phyloP scores from a whole-genome alignment of 805 yeast genomes.

The Saccharomycopsis guyanensis region DNA sequence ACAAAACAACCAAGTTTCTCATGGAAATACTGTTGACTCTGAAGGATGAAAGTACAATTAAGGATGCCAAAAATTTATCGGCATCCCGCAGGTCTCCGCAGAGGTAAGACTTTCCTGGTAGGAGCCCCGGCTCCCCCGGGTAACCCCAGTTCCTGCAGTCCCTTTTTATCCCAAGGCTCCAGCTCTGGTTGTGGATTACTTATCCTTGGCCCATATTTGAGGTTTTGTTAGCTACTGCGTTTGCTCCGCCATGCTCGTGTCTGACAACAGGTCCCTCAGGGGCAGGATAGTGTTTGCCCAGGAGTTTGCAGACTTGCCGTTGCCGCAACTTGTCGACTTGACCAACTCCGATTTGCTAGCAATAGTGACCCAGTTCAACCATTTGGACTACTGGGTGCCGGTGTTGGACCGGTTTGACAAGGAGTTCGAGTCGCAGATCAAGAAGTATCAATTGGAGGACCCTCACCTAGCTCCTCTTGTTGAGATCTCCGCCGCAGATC shows the following conservation, averaged over 20 bases:
- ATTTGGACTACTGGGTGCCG: conserved; percentile 68
- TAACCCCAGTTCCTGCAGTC: not conserved
- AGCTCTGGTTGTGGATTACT: not conserved
- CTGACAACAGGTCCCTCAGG: not conserved
- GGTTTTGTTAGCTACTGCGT: not conserved
- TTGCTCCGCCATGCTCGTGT: not conserved
- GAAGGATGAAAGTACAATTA: too few relatives aligned
- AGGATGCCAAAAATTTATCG: too few relatives aligned
- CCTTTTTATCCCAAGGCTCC: not conserved
- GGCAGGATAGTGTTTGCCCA: conserved; percentile 26
- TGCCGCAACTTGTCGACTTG: conserved; percentile 33
- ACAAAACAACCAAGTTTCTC: conserved; percentile 81
- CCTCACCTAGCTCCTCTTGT: conserved; percentile 33
- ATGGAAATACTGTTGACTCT: conserved; percentile 29
- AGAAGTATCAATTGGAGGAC: conserved; percentile 36
- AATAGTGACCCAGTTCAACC: conserved; percentile 8
- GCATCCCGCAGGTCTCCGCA: too few relatives aligned
- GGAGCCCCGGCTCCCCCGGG: too few relatives aligned
- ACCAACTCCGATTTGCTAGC: conserved; percentile 28
- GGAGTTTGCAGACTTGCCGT: conserved; percentile 32
- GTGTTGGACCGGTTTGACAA: conserved; percentile 70
- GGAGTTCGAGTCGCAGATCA: conserved; percentile 46
- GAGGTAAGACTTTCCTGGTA: too few relatives aligned
- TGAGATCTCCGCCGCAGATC: conserved; percentile 40
- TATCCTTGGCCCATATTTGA: not conserved